A percentile compares a stretch with the other conserved stretches of the same genome.
Evolutionary conservation across 2,329 filamentous ascomycete genomes (phyloP).

Genomic region (Zymoseptoria pseudotritici): DNA sequence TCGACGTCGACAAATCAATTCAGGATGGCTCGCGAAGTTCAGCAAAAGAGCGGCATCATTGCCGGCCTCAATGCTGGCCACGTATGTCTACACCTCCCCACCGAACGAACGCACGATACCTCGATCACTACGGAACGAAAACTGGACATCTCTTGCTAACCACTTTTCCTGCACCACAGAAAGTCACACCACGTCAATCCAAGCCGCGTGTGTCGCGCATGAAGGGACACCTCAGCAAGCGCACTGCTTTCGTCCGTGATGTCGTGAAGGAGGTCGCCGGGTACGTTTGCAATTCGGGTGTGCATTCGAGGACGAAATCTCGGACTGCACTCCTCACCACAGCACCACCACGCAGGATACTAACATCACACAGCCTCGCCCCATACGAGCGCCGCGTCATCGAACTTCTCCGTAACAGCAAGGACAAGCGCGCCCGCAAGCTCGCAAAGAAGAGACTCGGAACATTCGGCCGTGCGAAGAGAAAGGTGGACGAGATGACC

Average conservation of each 20-base stretch:
- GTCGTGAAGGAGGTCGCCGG: constrained; percentile 98
- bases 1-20: constrained; percentile 20
- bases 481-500: constrained; percentile 98
- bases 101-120: background rate
- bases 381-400: constrained; percentile 92
- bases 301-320: constrained; percentile 24
- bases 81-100: constrained; percentile 44
- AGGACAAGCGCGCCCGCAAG: constrained; percentile 98
- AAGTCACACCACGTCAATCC: constrained; percentile 46
- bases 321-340: background rate
- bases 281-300: constrained; percentile 46
- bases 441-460: constrained; percentile 99
- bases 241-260: constrained; percentile 92
- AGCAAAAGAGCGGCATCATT: constrained; percentile 49
- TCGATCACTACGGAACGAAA: constrained; percentile 1
- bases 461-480: constrained; percentile 97
- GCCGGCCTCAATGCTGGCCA: constrained; percentile 59
- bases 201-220: constrained; percentile 53
- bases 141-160: constrained; percentile 17
- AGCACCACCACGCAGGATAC: constrained; percentile 1
- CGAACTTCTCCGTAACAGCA: constrained; percentile 97
- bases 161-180: constrained; percentile 24
- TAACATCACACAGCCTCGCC: constrained; percentile 32
- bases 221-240: constrained; percentile 96
- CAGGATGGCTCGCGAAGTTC: constrained; percentile 48